Evolutionary conservation across 305 asterid genomes (phyloP).

Genomic region (Solanum chacoense): DNA sequence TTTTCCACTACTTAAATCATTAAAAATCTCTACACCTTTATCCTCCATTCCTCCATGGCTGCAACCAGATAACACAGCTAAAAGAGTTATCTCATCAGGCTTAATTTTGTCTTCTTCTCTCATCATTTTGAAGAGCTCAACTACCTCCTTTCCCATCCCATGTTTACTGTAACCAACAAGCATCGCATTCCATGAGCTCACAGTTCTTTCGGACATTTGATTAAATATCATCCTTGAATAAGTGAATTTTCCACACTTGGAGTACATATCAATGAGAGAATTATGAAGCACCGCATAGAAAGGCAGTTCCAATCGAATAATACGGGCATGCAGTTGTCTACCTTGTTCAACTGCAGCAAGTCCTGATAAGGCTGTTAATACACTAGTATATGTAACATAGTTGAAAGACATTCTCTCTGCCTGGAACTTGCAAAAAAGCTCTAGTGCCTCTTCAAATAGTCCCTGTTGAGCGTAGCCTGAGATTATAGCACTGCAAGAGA

Average conservation of each 20-base stretch:
- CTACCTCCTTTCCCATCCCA: conserved; percentile 51
- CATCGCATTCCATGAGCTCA: conserved; percentile 78
- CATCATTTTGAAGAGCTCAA: conserved; percentile 54
- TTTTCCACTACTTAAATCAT: conserved; percentile 20
- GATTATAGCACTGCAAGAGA: conserved; percentile 73
- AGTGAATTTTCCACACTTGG: conserved; percentile 72
- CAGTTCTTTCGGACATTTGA: conserved; percentile 45
- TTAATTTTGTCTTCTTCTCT: conserved; percentile 28
- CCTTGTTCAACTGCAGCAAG: conserved; percentile 76
- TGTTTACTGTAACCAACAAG: conserved; percentile 66
- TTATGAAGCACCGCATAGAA: conserved; percentile 44
- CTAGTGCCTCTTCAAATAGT: conserved; percentile 56
- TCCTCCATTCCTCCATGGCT: conserved; percentile 80
- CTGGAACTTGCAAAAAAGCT: conserved; percentile 41
- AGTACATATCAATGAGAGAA: conserved; percentile 79
- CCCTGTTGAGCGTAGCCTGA: conserved; percentile 80
- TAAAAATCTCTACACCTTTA: conserved; percentile 45
- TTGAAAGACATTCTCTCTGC: conserved; percentile 48
- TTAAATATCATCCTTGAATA: conserved; percentile 69
- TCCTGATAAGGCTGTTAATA: conserved; percentile 72
- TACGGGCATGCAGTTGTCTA: conserved; percentile 63
- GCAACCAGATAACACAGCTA: conserved; percentile 74
- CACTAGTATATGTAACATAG: conserved; percentile 64
- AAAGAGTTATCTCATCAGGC: conserved; percentile 49
- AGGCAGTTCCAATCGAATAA: conserved; percentile 44